phyloP scores from a whole-genome alignment of 164 flowering plant species.

The Liriodendron chinense region DNA sequence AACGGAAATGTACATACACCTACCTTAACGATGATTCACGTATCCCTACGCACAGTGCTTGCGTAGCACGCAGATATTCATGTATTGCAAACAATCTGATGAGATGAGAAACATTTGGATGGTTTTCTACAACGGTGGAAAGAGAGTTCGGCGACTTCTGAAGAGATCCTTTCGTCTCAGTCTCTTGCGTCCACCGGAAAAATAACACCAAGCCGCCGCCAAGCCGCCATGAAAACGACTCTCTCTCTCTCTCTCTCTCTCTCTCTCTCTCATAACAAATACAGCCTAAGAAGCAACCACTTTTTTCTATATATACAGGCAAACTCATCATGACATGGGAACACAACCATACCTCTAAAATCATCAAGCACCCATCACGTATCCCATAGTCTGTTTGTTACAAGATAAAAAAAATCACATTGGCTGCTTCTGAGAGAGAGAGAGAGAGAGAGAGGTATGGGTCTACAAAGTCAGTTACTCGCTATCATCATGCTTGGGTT shows the following conservation, averaged over 20 bases:
- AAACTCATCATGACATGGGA: background rate
- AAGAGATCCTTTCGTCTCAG: constrained; percentile 27
- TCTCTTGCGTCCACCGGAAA: constrained; percentile 14
- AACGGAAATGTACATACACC: too few relatives aligned
- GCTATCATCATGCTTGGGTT: constrained; percentile 18
- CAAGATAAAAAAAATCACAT: constrained; percentile 7
- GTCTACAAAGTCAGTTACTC: constrained; percentile 6
- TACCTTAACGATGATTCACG: too few relatives aligned
- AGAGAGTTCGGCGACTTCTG: background rate
- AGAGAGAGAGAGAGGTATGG: constrained; percentile 15
- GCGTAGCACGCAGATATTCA: too few relatives aligned
- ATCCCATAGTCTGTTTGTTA: constrained; percentile 2
- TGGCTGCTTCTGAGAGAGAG: background rate
- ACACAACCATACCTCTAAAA: background rate
- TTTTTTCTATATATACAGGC: background rate
- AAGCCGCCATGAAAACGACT: constrained; percentile 7
- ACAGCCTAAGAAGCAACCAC: background rate
- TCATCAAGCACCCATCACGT: constrained; percentile 2
- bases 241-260: background rate
- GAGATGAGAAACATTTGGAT: background rate
- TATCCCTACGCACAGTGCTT: too few relatives aligned
- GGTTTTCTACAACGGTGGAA: background rate
- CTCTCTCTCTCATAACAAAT: background rate
- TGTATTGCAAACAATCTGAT: too few relatives aligned
- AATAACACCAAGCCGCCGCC: background rate